These are phyloP conservation scores for Penicillium angulare DNA, from an alignment of 495 filamentous ascomycete genomes.

Conservation along the genomic window DNA sequence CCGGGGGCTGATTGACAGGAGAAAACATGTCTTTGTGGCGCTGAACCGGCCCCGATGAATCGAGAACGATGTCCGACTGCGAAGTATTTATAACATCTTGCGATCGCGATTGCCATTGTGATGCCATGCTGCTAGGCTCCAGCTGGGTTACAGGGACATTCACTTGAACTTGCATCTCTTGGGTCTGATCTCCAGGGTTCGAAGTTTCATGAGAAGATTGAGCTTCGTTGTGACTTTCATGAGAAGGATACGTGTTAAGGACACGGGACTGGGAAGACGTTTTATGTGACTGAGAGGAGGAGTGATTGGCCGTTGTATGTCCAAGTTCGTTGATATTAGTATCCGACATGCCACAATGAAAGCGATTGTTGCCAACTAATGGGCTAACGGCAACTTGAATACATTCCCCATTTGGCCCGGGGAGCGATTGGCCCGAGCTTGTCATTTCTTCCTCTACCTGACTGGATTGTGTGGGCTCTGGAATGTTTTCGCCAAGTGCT, in stretches of 20 bases:
- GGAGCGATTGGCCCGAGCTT: conserved; percentile 27
- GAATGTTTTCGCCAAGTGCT: conserved; percentile 37
- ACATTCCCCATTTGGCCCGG: conserved; percentile 12
- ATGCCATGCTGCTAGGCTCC: conserved; percentile 17
- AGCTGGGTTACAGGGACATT: conserved; percentile 26
- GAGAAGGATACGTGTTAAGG: conserved; percentile 29
- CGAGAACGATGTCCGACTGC: conserved; percentile 14
- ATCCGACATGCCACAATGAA: conserved; percentile 1
- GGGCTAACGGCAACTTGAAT: conserved; percentile 44
- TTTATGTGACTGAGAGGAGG: conserved; percentile 30
- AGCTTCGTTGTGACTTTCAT: conserved; percentile 22
- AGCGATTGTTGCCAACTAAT: conserved; percentile 9
- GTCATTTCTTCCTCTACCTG: conserved; percentile 24
- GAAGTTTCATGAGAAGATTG: conserved; percentile 18
- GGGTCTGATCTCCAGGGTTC: conserved; percentile 4
- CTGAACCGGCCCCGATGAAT: conserved; percentile 27
- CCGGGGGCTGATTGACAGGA: conserved; percentile 10
- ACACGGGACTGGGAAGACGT: conserved; percentile 40
- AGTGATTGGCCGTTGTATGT: conserved; percentile 3
- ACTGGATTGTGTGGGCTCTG: conserved; percentile 23
- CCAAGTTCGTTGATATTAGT: background rate
- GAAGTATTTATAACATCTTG: background rate
- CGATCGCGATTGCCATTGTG: conserved; percentile 17
- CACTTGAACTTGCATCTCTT: conserved; percentile 6
- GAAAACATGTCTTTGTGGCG: conserved; percentile 16